Evolutionary conservation across 225 moss, liverwort and hornwort genomes (phyloP).

Genomic region (Sphagnum contortum): DNA sequence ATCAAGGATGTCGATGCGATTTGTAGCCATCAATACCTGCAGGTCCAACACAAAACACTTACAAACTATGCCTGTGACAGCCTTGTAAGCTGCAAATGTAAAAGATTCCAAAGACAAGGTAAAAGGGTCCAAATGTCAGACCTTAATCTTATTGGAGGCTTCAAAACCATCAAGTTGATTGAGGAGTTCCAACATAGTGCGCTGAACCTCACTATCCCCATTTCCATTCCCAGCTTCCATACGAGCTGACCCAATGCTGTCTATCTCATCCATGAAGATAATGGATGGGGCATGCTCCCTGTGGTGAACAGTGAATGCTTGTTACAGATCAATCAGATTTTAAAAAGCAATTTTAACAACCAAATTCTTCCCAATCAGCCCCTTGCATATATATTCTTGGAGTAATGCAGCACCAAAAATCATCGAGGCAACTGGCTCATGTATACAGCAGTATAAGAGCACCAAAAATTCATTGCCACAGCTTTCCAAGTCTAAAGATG

Average conservation of each 20-base stretch:
- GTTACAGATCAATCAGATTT: too few species aligned
- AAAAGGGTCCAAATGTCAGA: slow-evolving; percentile 1
- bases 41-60: not conserved
- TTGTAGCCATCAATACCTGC: slow-evolving; percentile 97
- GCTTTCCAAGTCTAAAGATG: too few species aligned
- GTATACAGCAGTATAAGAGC: too few species aligned
- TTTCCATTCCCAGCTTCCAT: slow-evolving; percentile 99
- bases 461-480: too few species aligned
- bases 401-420: too few species aligned
- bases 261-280: slow-evolving; percentile 99
- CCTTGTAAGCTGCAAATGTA: too few species aligned
- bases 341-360: too few species aligned
- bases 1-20: slow-evolving; percentile 96
- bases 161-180: slow-evolving; percentile 99
- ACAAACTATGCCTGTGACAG: too few species aligned
- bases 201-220: slow-evolving; percentile 98
- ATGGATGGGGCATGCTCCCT: slow-evolving; percentile 98
- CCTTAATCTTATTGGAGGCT: slow-evolving; percentile 99
- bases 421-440: too few species aligned
- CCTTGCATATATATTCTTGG: too few species aligned
- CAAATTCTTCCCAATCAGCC: too few species aligned
- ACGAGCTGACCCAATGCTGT: slow-evolving; percentile 97
- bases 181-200: slow-evolving; percentile 93
- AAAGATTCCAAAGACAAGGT: too few species aligned
- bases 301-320: not conserved